Base-by-base conservation (phyloP, 2,329 filamentous ascomycete genomes). In the Trichophyton benhamiae region DNA sequence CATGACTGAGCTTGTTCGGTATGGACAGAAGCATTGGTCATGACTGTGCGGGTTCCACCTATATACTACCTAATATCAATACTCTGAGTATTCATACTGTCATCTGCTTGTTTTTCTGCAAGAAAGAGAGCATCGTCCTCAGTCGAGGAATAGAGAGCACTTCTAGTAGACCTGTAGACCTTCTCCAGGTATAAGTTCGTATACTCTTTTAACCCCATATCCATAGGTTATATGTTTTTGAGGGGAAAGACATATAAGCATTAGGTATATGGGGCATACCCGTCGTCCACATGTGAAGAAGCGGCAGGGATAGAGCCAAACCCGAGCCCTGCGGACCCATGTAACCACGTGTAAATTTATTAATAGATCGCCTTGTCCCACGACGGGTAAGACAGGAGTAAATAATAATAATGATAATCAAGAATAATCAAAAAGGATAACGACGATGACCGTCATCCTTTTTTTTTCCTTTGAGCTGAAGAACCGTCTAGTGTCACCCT, bases 1-100 rank as follows among this genome's bases (percentile, higher is more conserved):
- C 46, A 67, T 68, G 66, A 65, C 63, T 15, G 63, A 68, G 44
- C 66, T 68, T 41, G 62, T 66, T 22, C 36, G 42, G 11, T 63
- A 67, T 60, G 66, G 57, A 25, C 36, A 64, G 49, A 20, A 59
- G 15, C 46, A 65, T 55, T 67, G 66, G 66, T 27, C 41, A 33
- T n/a, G 36, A 25, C 20, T n/a, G 22, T 58, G 22, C 8, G 11
- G 42, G 52, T 33, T 15, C 30, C 8, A 33, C 27, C 15, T 36
- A n/a, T 46, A 42, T 60, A 55, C 27, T 27, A 27, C 36, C 30
- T 58, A 30, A 58, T 42, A 58, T 46, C 15, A 44, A 41, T 38
- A 22, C 13, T 11, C 53, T 13, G 27, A 17, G 55, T 25, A 58
- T 42, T 44, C n/a, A 44, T 44, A 44, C 42, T 25, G 15, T 25